phyloP scores from a whole-genome alignment of 208 protist species.

The Trypanosoma scelopori region DNA sequence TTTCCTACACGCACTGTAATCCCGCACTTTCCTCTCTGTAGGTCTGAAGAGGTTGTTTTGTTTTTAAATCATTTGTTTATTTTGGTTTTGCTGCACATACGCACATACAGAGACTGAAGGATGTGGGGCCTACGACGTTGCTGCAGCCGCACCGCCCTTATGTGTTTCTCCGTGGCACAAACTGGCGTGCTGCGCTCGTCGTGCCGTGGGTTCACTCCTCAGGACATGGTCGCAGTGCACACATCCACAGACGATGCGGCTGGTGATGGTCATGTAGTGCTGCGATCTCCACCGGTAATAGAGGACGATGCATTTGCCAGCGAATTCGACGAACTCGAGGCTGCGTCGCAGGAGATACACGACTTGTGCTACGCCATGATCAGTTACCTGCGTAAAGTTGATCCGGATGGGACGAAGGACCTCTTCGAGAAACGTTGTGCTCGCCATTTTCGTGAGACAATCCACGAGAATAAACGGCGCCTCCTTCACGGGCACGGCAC shows the following conservation, averaged over 20 bases:
- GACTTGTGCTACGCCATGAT: conserved; percentile 88
- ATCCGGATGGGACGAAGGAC: conserved; percentile 49
- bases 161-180: background rate
- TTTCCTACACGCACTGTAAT: no score
- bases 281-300: background rate
- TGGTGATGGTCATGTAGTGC: background rate
- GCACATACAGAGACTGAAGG: no score
- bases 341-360: conserved; percentile 88
- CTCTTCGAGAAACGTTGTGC: conserved; percentile 74
- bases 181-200: background rate
- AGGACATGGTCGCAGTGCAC: background rate
- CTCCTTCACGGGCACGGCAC: conserved; percentile 68
- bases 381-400: conserved; percentile 60
- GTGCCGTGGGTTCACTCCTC: background rate
- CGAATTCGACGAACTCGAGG: conserved; percentile 91
- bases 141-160: background rate
- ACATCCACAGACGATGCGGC: background rate
- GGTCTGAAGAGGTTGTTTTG: no score
- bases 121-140: conserved; percentile 11
- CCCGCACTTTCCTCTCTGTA: no score
- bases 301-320: conserved; percentile 31
- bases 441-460: conserved; percentile 69
- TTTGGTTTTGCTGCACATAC: no score
- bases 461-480: conserved; percentile 69
- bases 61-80: no score